These are phyloP conservation scores for Aplosporella prunicola DNA, from an alignment of 2,329 filamentous ascomycete genomes.

Conservation along the genomic window DNA sequence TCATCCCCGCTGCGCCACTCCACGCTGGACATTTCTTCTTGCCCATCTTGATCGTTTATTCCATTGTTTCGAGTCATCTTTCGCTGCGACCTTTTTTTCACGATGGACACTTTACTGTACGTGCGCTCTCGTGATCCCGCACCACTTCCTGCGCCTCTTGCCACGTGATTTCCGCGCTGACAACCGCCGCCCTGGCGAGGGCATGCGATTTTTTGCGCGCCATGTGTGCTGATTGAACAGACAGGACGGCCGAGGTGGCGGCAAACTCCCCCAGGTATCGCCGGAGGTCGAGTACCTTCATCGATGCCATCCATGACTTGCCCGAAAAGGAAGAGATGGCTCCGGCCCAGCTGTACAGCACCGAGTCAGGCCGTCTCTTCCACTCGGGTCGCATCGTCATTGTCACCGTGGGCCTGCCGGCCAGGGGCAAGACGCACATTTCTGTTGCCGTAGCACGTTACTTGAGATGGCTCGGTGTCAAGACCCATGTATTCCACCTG, in stretches of 20 bases:
- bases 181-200: neutral
- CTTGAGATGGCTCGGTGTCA: conserved; percentile 92
- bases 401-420: conserved; percentile 89
- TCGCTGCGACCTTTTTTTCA: too few species aligned
- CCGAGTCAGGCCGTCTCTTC: conserved; percentile 92
- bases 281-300: conserved; percentile 88
- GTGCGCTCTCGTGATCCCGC: too few species aligned
- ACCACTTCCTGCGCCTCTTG: neutral
- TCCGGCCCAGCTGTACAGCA: conserved; percentile 94
- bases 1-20: too few species aligned
- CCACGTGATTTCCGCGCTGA: conserved; percentile 6
- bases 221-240: conserved; percentile 1
- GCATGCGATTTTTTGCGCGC: neutral
- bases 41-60: too few species aligned
- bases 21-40: too few species aligned
- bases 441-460: conserved; percentile 93
- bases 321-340: conserved; percentile 76
- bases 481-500: conserved; percentile 94
- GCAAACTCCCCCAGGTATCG: conserved; percentile 84
- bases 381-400: conserved; percentile 96
- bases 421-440: conserved; percentile 95
- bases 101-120: conserved; percentile 55
- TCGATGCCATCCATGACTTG: conserved; percentile 93
- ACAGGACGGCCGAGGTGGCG: conserved; percentile 80
- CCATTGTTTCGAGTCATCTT: too few species aligned